phyloP scores from a whole-genome alignment of 2,329 filamentous ascomycete genomes.

The Pestalotiopsis sp. region DNA sequence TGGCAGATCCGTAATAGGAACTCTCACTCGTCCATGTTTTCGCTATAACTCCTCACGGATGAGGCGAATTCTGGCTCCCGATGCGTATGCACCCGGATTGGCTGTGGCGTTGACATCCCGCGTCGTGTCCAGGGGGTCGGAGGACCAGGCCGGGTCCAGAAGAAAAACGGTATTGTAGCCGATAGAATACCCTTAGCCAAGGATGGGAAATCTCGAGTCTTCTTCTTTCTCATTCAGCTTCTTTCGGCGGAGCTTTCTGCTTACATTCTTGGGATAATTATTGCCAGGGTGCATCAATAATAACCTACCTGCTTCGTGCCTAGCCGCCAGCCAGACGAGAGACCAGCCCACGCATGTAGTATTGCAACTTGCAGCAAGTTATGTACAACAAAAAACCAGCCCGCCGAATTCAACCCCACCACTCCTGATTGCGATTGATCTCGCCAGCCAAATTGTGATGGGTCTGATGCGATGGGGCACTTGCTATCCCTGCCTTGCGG shows the following conservation, averaged over 20 bases:
- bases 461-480: constrained; percentile 7
- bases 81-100: neutral
- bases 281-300: neutral
- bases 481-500: constrained; percentile 6
- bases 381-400: neutral
- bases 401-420: constrained; percentile 1
- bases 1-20: neutral
- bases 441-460: constrained; percentile 9
- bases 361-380: neutral
- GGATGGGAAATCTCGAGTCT: neutral
- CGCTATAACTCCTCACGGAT: neutral
- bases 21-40: neutral
- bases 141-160: neutral
- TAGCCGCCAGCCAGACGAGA: neutral
- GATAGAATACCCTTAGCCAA: neutral
- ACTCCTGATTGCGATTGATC: constrained; percentile 9
- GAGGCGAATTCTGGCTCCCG: neutral
- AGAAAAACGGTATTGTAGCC: neutral
- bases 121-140: neutral
- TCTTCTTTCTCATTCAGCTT: neutral
- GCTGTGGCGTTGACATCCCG: neutral
- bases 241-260: neutral
- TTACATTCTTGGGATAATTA: neutral
- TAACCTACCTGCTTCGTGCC: neutral
- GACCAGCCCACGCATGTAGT: neutral